Base-by-base conservation (phyloP, 805 yeast species). In the Danielia oregonensis region DNA sequence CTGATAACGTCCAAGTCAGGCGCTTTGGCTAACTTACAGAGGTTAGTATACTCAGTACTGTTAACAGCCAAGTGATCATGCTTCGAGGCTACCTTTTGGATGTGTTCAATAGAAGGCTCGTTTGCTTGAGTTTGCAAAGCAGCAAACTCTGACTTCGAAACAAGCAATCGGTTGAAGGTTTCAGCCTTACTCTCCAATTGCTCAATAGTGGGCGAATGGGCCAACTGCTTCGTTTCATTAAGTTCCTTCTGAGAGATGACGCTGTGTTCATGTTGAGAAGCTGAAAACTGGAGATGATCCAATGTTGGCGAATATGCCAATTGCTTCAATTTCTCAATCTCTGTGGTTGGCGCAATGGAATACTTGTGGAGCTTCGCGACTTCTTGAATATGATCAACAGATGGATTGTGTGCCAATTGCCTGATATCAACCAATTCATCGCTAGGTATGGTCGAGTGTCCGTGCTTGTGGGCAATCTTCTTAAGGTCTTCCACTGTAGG, bases 211-310 rank as follows among this genome's bases (percentile, higher is more conserved):
- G 48, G 48, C 8, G 10, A 21, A 13, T 37, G 32, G 11, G 46
- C 44, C 10, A 29, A 29, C 4, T n/a, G 9, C 11, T 28, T 29
- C 26, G 44, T 30, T 9, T 37, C 39, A n/a, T 32, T 30, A n/a
- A 37, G 28, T n/a, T 42, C 57, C 2, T 39, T 30, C 1, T 32
- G 18, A 2, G 53, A 31, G 3, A 58, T 24, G 10, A 56, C 42
- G 1, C 24, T 31, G 26, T 46, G 45, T 5, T 51, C 54, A n/a
- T n/a, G n/a, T n/a, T n/a, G n/a, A n/a, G n/a, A n/a, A n/a, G n/a
- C n/a, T n/a, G n/a, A n/a, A n/a, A n/a, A n/a, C 32, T 64, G 59
- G 5, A 66, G 55, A 25, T 59, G 65, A 14, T 52, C 55, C 22
- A 63, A 49, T n/a, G 53, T 45, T 18, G 57, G 58, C 8, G 36